phyloP scores from a whole-genome alignment of 176 grass and related monocot genomes.

The Oryza punctata region DNA sequence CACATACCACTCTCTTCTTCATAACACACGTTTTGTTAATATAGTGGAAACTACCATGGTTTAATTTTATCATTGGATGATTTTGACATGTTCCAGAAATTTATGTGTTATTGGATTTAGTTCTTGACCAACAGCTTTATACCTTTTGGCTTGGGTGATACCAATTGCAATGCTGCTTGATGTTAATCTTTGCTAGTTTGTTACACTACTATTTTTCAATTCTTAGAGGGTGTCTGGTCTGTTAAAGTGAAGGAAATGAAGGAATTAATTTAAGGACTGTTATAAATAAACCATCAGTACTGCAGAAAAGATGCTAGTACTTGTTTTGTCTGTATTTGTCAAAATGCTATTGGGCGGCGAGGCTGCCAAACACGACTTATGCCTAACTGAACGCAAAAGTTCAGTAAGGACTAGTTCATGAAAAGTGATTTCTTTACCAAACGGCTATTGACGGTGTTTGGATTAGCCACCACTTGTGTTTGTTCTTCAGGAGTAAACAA shows the following conservation, averaged over 20 bases:
- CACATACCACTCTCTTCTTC: constrained; percentile 19
- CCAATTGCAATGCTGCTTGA: not conserved
- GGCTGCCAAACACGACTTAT: not conserved
- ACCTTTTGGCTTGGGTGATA: not conserved
- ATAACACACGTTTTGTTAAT: not conserved
- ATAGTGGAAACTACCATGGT: not conserved
- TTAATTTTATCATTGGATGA: constrained; percentile 15
- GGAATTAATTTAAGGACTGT: not conserved
- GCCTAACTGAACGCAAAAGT: not conserved
- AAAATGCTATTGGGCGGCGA: not conserved
- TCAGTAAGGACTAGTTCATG: not conserved
- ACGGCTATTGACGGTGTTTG: not conserved
- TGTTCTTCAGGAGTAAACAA: not conserved
- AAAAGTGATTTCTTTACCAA: not conserved
- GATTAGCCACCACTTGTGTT: not conserved
- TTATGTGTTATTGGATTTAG: not conserved
- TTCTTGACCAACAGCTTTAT: constrained; percentile 4
- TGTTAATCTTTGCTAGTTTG: constrained; percentile 2
- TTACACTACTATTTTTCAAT: not conserved
- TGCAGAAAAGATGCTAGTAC: not conserved
- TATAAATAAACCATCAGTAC: not conserved
- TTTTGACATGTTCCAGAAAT: not conserved
- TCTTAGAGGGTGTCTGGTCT: not conserved
- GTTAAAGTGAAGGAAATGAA: not conserved
- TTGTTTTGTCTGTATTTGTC: not conserved